Evolutionary conservation across 1,284 basidiomycete genomes (phyloP).

Genomic region (Moesziomyces globuligerus): DNA sequence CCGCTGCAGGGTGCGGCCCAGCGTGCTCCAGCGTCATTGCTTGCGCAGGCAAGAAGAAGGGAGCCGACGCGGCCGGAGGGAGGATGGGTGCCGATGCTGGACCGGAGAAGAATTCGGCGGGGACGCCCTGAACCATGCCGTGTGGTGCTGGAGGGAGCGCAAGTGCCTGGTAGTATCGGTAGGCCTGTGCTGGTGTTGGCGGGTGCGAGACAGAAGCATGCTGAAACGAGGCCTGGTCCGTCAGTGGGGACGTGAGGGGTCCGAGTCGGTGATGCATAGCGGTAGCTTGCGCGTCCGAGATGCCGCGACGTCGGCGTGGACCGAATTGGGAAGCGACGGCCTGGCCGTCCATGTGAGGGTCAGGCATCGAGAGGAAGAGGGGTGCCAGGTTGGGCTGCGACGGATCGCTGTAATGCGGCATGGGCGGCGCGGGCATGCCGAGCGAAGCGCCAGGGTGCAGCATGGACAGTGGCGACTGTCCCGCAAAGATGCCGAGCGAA

Average conservation of each 20-base stretch:
- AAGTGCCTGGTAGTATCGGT: conserved; percentile 28
- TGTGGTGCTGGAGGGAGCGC: conserved; percentile 12
- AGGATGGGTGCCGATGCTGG: conserved; percentile 22
- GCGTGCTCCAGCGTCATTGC: conserved; percentile 5
- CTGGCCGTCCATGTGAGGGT: conserved; percentile 9
- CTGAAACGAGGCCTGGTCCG: conserved; percentile 10
- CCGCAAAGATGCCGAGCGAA: conserved; percentile 40
- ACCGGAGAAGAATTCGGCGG: conserved; percentile 11
- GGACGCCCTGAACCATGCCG: conserved; percentile 2
- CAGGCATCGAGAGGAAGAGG: conserved; percentile 23
- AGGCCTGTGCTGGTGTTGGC: conserved; percentile 28
- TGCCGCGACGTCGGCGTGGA: conserved; percentile 39
- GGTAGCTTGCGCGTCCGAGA: conserved; percentile 28
- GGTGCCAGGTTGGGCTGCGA: conserved; percentile 18
- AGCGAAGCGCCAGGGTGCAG: conserved; percentile 22
- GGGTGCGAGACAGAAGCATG: conserved; percentile 40
- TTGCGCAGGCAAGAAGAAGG: conserved; percentile 7
- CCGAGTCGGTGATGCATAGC: conserved; percentile 18
- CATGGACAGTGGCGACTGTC: conserved; percentile 42
- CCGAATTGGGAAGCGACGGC: conserved; percentile 29
- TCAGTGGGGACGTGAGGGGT: conserved; percentile 14
- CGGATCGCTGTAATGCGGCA: conserved; percentile 23
- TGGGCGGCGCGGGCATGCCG: conserved; percentile 18
- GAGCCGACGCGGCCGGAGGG: conserved; percentile 8
- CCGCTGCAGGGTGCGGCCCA: conserved; percentile 11